Percentiles rank a stretch among this genome's conserved stretches.
Evolutionary conservation across 768 basidiomycete genomes (phyloP).

Genomic region (Guyanaporus albipodus): DNA sequence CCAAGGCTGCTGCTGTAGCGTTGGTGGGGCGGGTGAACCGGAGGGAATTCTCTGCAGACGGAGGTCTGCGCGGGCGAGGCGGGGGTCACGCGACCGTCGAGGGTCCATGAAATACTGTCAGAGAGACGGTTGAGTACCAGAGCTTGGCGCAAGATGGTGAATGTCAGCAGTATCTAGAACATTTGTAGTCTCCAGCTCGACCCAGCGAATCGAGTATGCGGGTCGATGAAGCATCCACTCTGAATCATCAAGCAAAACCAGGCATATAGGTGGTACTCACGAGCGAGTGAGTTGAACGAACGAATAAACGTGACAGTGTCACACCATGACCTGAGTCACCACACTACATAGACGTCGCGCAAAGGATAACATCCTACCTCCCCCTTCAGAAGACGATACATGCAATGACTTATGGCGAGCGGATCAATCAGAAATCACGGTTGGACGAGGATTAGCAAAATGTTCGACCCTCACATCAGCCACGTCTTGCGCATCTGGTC

Average conservation of each 20-base stretch:
- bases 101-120: constrained; percentile 59
- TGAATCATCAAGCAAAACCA: constrained; percentile 65
- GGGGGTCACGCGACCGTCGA: constrained; percentile 74
- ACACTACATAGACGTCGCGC: constrained; percentile 7
- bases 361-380: constrained; percentile 16
- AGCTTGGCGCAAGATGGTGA: constrained; percentile 16
- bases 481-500: constrained; percentile 62
- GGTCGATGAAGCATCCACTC: constrained; percentile 90
- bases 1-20: constrained; percentile 26
- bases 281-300: not conserved
- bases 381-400: constrained; percentile 20
- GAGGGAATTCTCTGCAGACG: constrained; percentile 52
- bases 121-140: constrained; percentile 14
- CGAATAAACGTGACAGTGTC: constrained; percentile 9
- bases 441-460: constrained; percentile 38
- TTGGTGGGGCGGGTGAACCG: constrained; percentile 32
- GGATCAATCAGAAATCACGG: constrained; percentile 38
- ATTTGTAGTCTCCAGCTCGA: constrained; percentile 70
- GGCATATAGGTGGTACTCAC: constrained; percentile 20
- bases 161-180: constrained; percentile 95
- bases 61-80: constrained; percentile 67
- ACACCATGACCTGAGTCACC: constrained; percentile 4
- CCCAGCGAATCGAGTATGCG: constrained; percentile 45
- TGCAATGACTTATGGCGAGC: constrained; percentile 37
- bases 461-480: no score